A percentile compares a stretch with the other conserved stretches of the same genome.
Evolutionary conservation across 208 protist genomes (phyloP).

Genomic region (Trypanosomatidae sp.): DNA sequence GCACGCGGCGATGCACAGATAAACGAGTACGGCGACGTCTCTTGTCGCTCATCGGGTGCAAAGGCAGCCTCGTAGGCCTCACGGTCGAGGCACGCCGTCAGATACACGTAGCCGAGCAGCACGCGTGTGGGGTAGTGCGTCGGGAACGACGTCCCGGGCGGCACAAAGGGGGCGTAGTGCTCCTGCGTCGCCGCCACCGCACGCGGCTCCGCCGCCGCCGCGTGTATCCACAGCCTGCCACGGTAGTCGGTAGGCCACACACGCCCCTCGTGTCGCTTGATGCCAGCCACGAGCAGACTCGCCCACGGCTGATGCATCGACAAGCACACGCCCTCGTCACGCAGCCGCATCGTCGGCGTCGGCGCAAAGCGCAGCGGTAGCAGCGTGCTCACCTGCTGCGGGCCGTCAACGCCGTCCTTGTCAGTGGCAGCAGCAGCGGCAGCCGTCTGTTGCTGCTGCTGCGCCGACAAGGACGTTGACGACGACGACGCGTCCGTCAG

Average conservation of each 20-base stretch:
- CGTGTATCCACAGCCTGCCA: constrained; percentile 89
- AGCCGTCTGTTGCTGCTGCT: too few species aligned
- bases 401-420: too few species aligned
- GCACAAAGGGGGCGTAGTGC: constrained; percentile 52
- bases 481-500: too few species aligned
- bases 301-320: constrained; percentile 93
- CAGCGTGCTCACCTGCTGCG: too few species aligned
- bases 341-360: constrained; percentile 35
- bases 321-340: constrained; percentile 76
- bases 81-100: constrained; percentile 60
- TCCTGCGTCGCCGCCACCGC: constrained; percentile 62
- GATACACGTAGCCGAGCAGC: constrained; percentile 83
- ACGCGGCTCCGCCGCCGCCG: constrained; percentile 37
- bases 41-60: constrained; percentile 44
- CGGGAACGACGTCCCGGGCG: constrained; percentile 40
- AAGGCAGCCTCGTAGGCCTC: constrained; percentile 45
- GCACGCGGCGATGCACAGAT: constrained; percentile 68
- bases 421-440: too few species aligned
- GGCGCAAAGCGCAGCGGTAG: too few species aligned
- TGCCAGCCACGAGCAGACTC: constrained; percentile 79
- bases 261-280: constrained; percentile 87
- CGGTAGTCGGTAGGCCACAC: constrained; percentile 74
- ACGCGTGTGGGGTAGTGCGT: constrained; percentile 82
- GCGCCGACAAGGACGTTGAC: too few species aligned
- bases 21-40: constrained; percentile 74